Evolutionary conservation across 306 rosid genomes (phyloP), one percentile per base, ranked within the genome.

Genomic region (Hippophae rhamnoides): DNA sequence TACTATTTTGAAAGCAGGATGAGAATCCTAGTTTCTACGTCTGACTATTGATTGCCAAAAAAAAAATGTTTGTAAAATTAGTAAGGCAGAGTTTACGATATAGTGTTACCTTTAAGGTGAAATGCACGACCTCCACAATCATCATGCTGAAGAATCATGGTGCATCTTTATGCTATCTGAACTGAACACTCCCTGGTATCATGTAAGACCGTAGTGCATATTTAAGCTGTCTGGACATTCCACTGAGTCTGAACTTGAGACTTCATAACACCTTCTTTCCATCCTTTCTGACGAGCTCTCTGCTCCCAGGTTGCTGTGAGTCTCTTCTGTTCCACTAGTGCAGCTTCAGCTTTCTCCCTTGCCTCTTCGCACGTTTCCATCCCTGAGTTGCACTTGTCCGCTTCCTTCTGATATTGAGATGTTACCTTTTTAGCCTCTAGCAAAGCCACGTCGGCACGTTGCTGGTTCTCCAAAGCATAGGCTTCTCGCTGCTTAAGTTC

Each of bases 321-420:
- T 76, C 76, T 88, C 83, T 81, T 82, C 56, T 88, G 97, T 13
- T 81, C 79, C 7, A 45, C 81, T 13, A 93, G 63, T 41, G 84
- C 59, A 43, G 82, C 72, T 69, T 88, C 99, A 8, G 99, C 69
- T 74, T 86, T 93, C 81, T 93, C 99, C 79, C 99, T 81, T 0
- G 97, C 97, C 63, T 84, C 94, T 65, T 88, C 99, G 5, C 99
- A 93, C 0, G 99, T 93, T 68, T 86, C 99, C 99, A 93, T 93
- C 69, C 99, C 99, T 2, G 95, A 93, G 74, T 79, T 93, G 66
- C 99, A 93, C 82, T 93, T 93, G 79, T 88, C 99, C 51, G 99
- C 99, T 72, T 93, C 99, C 74, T 92, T 92, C 61, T 82, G 97
- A 74, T 88, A 93, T 80, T 86, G 95, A 58, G 99, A 93, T 41